These are phyloP conservation scores for Dothiorella sarmentorum DNA, from an alignment of 2,329 filamentous ascomycete species.

Conservation along the genomic window DNA sequence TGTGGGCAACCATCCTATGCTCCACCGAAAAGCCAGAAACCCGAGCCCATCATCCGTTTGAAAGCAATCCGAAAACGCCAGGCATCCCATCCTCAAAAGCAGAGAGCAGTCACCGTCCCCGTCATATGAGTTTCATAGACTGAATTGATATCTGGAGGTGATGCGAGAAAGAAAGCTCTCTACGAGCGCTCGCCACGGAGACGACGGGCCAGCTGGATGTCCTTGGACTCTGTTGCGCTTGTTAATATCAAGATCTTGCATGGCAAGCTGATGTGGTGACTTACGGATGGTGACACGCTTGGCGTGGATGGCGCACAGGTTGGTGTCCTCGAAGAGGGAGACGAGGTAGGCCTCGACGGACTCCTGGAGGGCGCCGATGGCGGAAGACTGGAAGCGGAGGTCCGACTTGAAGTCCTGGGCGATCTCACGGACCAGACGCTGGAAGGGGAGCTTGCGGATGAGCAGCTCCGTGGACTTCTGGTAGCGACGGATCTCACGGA, in stretches of 20 bases:
- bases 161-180: constrained; percentile 19
- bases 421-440: constrained; percentile 75
- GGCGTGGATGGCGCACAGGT: constrained; percentile 93
- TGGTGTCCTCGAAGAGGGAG: constrained; percentile 93
- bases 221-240: constrained; percentile 71
- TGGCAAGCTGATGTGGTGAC: constrained; percentile 23
- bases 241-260: constrained; percentile 23
- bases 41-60: constrained; percentile 16
- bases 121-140: constrained; percentile 2
- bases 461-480: constrained; percentile 87
- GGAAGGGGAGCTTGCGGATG: constrained; percentile 75
- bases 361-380: constrained; percentile 89
- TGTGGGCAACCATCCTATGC: constrained; percentile 17
- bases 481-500: constrained; percentile 87
- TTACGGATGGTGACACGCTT: constrained; percentile 82
- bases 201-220: constrained; percentile 80
- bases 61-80: constrained; percentile 14
- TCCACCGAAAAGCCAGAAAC: constrained; percentile 17
- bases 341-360: constrained; percentile 95
- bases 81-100: constrained; percentile 17
- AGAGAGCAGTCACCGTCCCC: constrained; percentile 12
- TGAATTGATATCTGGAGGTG: constrained; percentile 13
- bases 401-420: constrained; percentile 63
- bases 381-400: constrained; percentile 93
- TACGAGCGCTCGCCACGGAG: constrained; percentile 55